Conservation (phyloP, 768 basidiomycete genomes). For the Boletus rubroflammeus region DNA sequence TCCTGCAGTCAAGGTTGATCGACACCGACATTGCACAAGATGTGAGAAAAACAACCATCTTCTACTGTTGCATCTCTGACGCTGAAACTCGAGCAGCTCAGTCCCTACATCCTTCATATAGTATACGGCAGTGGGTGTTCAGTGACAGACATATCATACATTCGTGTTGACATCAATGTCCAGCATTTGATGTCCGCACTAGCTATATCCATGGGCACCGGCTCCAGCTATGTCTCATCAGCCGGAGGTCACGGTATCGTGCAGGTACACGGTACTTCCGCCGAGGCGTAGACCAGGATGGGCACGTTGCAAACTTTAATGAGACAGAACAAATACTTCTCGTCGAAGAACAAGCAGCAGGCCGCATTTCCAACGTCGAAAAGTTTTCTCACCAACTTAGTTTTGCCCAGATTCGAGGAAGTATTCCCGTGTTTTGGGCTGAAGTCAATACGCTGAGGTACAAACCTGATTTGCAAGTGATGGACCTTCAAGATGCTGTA, state of each 20-base stretch:
- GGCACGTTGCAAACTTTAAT: constrained; percentile 95
- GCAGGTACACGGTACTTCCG: constrained; percentile 98
- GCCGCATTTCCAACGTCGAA: constrained; percentile 38
- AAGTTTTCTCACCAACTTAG: constrained; percentile 63
- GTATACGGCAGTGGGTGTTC: constrained; percentile 85
- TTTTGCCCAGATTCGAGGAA: constrained; percentile 92
- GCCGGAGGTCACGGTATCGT: constrained; percentile 88
- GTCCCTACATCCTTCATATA: constrained; percentile 85
- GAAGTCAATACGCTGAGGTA: constrained; percentile 94
- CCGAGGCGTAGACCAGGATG: constrained; percentile 84
- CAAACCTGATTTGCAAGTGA: constrained; percentile 93
- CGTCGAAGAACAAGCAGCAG: constrained; percentile 55
- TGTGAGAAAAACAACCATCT: constrained; percentile 41
- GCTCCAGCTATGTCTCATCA: constrained; percentile 83
- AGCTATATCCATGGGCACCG: constrained; percentile 72
- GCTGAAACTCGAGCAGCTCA: constrained; percentile 50
- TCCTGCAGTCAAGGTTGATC: constrained; percentile 60
- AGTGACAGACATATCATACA: background rate
- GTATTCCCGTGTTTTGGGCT: constrained; percentile 93
- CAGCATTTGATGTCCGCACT: constrained; percentile 85
- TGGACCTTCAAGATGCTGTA: constrained; percentile 89
- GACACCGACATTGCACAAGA: constrained; percentile 56
- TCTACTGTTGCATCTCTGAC: constrained; percentile 7
- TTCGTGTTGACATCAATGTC: constrained; percentile 5
- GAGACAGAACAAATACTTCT: constrained; percentile 95